Evolutionary conservation across 1,284 basidiomycete genomes (phyloP).

Genomic region (Irpex sp.): DNA sequence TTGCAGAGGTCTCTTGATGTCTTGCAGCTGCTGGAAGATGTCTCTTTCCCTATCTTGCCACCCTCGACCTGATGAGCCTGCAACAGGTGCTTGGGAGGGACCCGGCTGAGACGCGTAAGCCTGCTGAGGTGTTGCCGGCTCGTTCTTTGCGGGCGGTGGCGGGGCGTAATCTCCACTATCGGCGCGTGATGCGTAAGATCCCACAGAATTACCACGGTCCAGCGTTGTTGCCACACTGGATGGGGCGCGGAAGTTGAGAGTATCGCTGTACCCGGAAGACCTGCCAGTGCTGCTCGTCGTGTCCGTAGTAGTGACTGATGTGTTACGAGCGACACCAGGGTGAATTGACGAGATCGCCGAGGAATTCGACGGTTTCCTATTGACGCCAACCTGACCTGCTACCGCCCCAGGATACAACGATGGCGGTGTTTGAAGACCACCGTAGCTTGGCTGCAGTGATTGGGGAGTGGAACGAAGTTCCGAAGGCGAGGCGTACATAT

Average conservation of each 20-base stretch:
- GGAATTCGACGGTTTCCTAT: constrained; percentile 9
- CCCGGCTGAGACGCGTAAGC: constrained; percentile 17
- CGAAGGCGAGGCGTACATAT: constrained; percentile 19
- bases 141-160: constrained; percentile 11
- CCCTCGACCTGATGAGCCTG: constrained; percentile 20
- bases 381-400: constrained; percentile 3
- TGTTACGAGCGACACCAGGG: constrained; percentile 8
- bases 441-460: background rate
- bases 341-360: constrained; percentile 6
- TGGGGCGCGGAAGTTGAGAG: constrained; percentile 10
- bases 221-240: constrained; percentile 24
- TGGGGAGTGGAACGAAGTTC: constrained; percentile 13
- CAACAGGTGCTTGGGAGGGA: constrained; percentile 18
- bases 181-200: constrained; percentile 24
- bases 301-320: constrained; percentile 15
- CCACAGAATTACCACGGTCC: constrained; percentile 26
- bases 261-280: constrained; percentile 20
- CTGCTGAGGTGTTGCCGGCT: constrained; percentile 8
- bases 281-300: constrained; percentile 18
- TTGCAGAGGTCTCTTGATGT: constrained; percentile 38
- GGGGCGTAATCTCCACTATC: constrained; percentile 17
- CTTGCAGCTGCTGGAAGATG: constrained; percentile 32
- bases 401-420: constrained; percentile 9
- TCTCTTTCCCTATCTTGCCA: constrained; percentile 27
- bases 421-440: background rate